Evolutionary conservation across 2,329 filamentous ascomycete species (phyloP).

Genomic region (Ophiostoma populinum): DNA sequence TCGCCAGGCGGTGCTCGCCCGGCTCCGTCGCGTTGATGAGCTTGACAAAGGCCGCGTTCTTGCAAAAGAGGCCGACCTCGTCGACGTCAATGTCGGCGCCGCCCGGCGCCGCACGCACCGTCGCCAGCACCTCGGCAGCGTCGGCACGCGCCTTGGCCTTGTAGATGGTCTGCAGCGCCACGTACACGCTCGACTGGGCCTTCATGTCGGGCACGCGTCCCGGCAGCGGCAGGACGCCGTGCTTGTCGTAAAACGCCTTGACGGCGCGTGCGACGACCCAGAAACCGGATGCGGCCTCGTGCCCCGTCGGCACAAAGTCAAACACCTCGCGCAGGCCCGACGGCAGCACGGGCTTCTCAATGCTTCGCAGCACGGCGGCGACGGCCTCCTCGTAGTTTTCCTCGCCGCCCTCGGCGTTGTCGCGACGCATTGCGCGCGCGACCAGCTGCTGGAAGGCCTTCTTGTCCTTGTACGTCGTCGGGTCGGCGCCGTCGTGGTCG

Average conservation of each 20-base stretch:
- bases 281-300: slow-evolving; percentile 39
- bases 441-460: slow-evolving; percentile 61
- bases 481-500: slow-evolving; percentile 47
- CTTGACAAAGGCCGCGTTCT: slow-evolving; percentile 85
- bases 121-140: slow-evolving; percentile 52
- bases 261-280: slow-evolving; percentile 81
- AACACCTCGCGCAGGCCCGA: slow-evolving; percentile 63
- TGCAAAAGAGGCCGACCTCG: slow-evolving; percentile 86
- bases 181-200: slow-evolving; percentile 76
- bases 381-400: slow-evolving; percentile 95
- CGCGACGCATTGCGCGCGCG: slow-evolving; percentile 45
- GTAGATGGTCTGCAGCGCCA: slow-evolving; percentile 82
- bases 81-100: slow-evolving; percentile 42
- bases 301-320: slow-evolving; percentile 28
- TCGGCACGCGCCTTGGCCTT: slow-evolving; percentile 74
- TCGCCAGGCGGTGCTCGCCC: slow-evolving; percentile 28
- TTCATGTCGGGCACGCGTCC: slow-evolving; percentile 96
- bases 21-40: slow-evolving; percentile 44
- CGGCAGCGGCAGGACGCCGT: slow-evolving; percentile 62
- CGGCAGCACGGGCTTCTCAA: slow-evolving; percentile 51
- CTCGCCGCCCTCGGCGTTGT: slow-evolving; percentile 71
- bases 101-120: slow-evolving; percentile 34
- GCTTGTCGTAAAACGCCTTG: slow-evolving; percentile 54
- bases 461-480: slow-evolving; percentile 71
- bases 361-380: slow-evolving; percentile 72